Evolutionary conservation across 106 monocot species (phyloP).

Genomic region (Iris macrosiphon): DNA sequence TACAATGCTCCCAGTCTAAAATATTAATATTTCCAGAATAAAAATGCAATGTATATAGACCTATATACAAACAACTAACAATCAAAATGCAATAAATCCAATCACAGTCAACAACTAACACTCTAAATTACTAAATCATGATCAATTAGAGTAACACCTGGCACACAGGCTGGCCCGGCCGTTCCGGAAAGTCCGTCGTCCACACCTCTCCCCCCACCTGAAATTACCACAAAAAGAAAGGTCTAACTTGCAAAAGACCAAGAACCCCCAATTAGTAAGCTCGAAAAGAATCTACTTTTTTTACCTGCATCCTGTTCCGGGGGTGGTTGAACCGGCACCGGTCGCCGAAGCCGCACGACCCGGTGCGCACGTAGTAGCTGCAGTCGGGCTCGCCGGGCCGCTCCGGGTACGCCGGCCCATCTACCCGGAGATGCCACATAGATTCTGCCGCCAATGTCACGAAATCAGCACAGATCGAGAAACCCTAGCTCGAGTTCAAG

Average conservation of each 20-base stretch:
- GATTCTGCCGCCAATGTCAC: constrained; percentile 34
- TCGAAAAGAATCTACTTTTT: too few species aligned
- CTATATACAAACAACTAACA: too few species aligned
- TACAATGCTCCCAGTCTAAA: too few species aligned
- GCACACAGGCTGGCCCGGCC: constrained; percentile 40
- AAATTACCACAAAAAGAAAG: not conserved
- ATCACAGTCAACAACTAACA: too few species aligned
- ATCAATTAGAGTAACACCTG: constrained; percentile 29
- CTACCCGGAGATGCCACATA: constrained; percentile 58
- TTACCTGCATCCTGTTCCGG: constrained; percentile 21
- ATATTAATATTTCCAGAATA: too few species aligned
- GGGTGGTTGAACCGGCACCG: constrained; percentile 93
- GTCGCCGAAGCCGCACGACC: constrained; percentile 75
- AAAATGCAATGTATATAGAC: too few species aligned
- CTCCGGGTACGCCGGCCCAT: constrained; percentile 48
- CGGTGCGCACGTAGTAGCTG: constrained; percentile 73
- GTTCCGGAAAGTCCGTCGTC: too few species aligned
- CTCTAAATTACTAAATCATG: too few species aligned
- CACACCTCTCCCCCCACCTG: too few species aligned
- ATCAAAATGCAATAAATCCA: too few species aligned
- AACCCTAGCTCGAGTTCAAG: not conserved
- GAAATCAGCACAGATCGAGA: not conserved
- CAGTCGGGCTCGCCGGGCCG: constrained; percentile 81
- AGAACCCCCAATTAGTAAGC: too few species aligned
- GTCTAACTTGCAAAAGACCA: not conserved